Conservation (phyloP, 345 rosid species). For the Limnanthes douglasii region DNA sequence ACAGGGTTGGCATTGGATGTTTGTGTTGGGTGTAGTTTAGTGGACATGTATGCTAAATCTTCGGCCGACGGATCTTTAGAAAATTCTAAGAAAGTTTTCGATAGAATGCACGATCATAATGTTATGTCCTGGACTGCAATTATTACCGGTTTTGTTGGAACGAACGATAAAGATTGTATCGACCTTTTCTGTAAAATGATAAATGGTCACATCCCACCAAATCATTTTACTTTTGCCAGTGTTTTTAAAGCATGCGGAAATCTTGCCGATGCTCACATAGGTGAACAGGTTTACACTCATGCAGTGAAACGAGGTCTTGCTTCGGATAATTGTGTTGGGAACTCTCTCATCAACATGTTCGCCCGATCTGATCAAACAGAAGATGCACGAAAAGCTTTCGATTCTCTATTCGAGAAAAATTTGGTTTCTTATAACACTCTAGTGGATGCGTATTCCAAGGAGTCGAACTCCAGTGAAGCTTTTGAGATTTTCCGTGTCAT, state of each 20-base stretch:
- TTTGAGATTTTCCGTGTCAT: slow-evolving; percentile 28
- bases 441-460: slow-evolving; percentile 38
- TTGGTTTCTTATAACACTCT: slow-evolving; percentile 44
- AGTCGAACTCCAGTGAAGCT: slow-evolving; percentile 25
- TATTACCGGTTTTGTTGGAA: slow-evolving; percentile 38
- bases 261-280: slow-evolving; percentile 22
- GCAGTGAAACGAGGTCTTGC: slow-evolving; percentile 45
- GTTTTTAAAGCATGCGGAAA: slow-evolving; percentile 52
- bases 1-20: slow-evolving; percentile 32
- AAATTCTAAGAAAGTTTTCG: slow-evolving; percentile 49
- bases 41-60: slow-evolving; percentile 67
- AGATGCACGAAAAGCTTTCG: slow-evolving; percentile 50
- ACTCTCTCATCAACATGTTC: slow-evolving; percentile 57
- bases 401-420: slow-evolving; percentile 39
- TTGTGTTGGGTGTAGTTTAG: slow-evolving; percentile 57
- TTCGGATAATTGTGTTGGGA: slow-evolving; percentile 38
- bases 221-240: slow-evolving; percentile 61
- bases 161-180: slow-evolving; percentile 26
- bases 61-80: slow-evolving; percentile 24
- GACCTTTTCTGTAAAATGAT: slow-evolving; percentile 40
- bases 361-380: slow-evolving; percentile 41
- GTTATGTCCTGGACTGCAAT: slow-evolving; percentile 74
- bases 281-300: slow-evolving; percentile 30
- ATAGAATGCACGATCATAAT: slow-evolving; percentile 37
- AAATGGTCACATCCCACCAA: slow-evolving; percentile 26